Percentiles rank a stretch among this genome's conserved stretches.
These are phyloP conservation scores for Wolfiporia cocos DNA, from an alignment of 1,284 basidiomycete species.

Conservation along the genomic window DNA sequence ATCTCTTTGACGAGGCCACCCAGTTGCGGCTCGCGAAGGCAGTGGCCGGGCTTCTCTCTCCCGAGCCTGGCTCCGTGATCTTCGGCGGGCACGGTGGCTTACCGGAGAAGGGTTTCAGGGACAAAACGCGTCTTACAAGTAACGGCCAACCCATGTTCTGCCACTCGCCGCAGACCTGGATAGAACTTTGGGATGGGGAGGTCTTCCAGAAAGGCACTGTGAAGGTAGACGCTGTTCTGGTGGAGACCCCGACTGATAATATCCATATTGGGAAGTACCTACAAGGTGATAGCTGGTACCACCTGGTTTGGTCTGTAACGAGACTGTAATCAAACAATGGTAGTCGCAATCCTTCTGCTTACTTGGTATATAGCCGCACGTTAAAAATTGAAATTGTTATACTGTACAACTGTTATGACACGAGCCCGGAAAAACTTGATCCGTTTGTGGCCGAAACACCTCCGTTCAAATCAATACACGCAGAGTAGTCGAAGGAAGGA, in stretches of 20 bases:
- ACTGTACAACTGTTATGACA: too few species aligned
- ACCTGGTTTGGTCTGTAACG: too few species aligned
- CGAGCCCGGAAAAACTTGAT: too few species aligned
- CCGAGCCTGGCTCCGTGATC: slow-evolving; percentile 26
- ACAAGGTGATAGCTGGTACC: too few species aligned
- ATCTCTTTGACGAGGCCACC: slow-evolving; percentile 39
- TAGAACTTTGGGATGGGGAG: slow-evolving; percentile 34
- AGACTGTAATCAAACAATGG: too few species aligned
- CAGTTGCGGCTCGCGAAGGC: slow-evolving; percentile 26
- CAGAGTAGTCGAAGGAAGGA: too few species aligned
- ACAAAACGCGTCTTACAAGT: slow-evolving; percentile 11
- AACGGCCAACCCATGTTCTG: slow-evolving; percentile 16
- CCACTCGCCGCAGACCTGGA: slow-evolving; percentile 34
- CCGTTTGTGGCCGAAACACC: too few species aligned
- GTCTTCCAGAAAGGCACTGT: slow-evolving; percentile 34
- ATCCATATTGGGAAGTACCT: too few species aligned
- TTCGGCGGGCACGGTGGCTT: slow-evolving; percentile 24
- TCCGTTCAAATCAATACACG: too few species aligned
- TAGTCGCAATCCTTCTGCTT: too few species aligned
- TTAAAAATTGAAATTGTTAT: too few species aligned
- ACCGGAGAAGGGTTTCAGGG: slow-evolving; percentile 18
- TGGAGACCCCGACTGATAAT: neutral
- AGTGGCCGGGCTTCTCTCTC: slow-evolving; percentile 30
- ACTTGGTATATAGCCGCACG: too few species aligned
- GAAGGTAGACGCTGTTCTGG: slow-evolving; percentile 23